These are phyloP conservation scores for Collybia mongolica DNA, from an alignment of 768 basidiomycete species.

Conservation along the genomic window DNA sequence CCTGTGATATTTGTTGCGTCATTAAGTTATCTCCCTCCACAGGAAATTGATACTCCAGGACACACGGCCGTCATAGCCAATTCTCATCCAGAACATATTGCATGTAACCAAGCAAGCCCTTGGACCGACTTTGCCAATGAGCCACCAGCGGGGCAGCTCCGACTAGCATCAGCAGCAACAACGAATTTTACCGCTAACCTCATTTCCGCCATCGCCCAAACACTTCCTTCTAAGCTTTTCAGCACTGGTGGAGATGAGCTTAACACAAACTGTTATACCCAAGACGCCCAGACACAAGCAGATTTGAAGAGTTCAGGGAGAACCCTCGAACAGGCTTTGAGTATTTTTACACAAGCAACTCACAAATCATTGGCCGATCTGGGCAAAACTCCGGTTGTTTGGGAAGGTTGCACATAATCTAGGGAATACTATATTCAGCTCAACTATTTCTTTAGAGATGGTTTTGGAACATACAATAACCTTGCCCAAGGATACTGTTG, in stretches of 20 bases:
- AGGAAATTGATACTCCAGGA: constrained; percentile 86
- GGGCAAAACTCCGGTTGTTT: constrained; percentile 78
- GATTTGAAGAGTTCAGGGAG: constrained; percentile 47
- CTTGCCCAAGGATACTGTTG: constrained; percentile 46
- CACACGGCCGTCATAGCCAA: constrained; percentile 68
- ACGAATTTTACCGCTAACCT: constrained; percentile 58
- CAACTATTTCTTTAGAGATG: constrained; percentile 58
- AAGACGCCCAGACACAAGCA: constrained; percentile 59
- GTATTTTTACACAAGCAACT: constrained; percentile 53
- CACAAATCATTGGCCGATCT: constrained; percentile 50
- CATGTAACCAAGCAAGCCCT: constrained; percentile 56
- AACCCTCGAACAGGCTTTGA: constrained; percentile 64
- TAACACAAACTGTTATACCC: constrained; percentile 61
- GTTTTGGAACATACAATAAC: constrained; percentile 49
- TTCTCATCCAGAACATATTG: constrained; percentile 73
- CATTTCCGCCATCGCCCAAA: constrained; percentile 48
- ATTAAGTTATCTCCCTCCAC: constrained; percentile 24
- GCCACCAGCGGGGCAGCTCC: constrained; percentile 83
- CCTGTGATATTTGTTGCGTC: constrained; percentile 29
- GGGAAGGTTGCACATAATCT: constrained; percentile 41
- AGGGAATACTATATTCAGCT: neutral
- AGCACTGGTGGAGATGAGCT: constrained; percentile 84
- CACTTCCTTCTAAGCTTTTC: constrained; percentile 61
- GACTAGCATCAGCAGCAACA: constrained; percentile 61
- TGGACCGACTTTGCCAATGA: constrained; percentile 66